These are phyloP conservation scores for Rhizopus microsporus DNA, from an alignment of 371 early-diverging fungal species.

Conservation along the genomic window DNA sequence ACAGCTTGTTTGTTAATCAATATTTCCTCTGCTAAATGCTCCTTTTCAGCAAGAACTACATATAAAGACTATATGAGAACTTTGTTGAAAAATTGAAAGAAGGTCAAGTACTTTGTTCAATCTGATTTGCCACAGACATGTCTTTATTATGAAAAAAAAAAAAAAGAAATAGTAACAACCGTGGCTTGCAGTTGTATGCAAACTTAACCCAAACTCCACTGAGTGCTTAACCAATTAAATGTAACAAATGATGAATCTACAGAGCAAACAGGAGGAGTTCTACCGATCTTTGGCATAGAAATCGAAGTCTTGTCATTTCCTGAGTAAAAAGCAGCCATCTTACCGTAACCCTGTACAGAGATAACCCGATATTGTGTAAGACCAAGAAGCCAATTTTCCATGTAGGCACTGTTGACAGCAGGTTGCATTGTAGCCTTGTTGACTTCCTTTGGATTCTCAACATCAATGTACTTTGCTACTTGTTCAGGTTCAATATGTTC, in stretches of 20 bases:
- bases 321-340: constrained; percentile 50
- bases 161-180: neutral
- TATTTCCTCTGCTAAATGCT: constrained; percentile 63
- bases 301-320: constrained; percentile 37
- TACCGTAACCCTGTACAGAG: constrained; percentile 51
- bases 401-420: constrained; percentile 51
- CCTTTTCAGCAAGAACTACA: constrained; percentile 54
- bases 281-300: constrained; percentile 33
- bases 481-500: constrained; percentile 50
- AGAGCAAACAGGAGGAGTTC: constrained; percentile 24
- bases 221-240: constrained; percentile 37
- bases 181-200: neutral
- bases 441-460: constrained; percentile 22
- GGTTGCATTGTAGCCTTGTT: constrained; percentile 31
- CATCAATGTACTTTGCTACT: constrained; percentile 35
- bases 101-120: constrained; percentile 22
- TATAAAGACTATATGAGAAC: neutral
- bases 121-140: constrained; percentile 17
- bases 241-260: constrained; percentile 26
- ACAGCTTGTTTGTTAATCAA: constrained; percentile 63
- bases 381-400: constrained; percentile 54
- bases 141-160: neutral
- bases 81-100: neutral
- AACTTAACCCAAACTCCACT: constrained; percentile 48
- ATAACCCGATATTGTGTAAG: constrained; percentile 53